Base-by-base conservation (phyloP, 2,329 filamentous ascomycete genomes). In the Aspergillus awamori region DNA sequence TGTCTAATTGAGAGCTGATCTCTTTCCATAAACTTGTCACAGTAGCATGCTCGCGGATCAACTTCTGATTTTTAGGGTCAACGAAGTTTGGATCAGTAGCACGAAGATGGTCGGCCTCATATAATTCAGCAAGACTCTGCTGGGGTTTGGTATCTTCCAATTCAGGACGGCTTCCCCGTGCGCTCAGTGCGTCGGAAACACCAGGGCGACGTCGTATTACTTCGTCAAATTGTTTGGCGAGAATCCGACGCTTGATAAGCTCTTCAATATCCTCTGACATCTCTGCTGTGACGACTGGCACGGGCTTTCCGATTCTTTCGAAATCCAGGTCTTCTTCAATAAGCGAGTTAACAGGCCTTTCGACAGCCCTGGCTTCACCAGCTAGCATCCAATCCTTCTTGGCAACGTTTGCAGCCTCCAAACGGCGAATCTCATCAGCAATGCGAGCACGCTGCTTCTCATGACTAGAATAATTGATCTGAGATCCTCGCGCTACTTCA, bases 241-340 rank as follows among this genome's bases (percentile, higher is more conserved):
- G 80, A 68, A 99, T 97, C 53, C 95, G 90, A 41, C 92, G 87
- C 79, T 98, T 98, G 80, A 99, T 93, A 61, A 99, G 85, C 36
- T 91, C 89, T 77, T 99, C 95, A 60, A 99, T 96, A 69, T 89
- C 88, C 76, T 97, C 93, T 57, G 88, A 96, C 43, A 96, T 84
- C 76, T 97, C 93, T 45, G 91, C 89, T 0, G 95, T 98, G 74
- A 97, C 93, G 63, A 98, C 91, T 1, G 94, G 92, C 0, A 98
- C 90, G 0, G 95, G 94, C 76, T 98, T 99, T 72, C 95, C 95
- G 22, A 92, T 87, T 70, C 96, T 88, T 79, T 99, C 95, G 73
- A 98, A 99, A 67, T 98, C 94, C 26, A 99, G 85, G 70, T 98
- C 93, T 79, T 98, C 88, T 73, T 98, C 93, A 1, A 99, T 86